A percentile compares a stretch with the other conserved stretches of the same genome.
Conservation (phyloP, 2,329 filamentous ascomycete species). For the Gliomastix tumulicola region DNA sequence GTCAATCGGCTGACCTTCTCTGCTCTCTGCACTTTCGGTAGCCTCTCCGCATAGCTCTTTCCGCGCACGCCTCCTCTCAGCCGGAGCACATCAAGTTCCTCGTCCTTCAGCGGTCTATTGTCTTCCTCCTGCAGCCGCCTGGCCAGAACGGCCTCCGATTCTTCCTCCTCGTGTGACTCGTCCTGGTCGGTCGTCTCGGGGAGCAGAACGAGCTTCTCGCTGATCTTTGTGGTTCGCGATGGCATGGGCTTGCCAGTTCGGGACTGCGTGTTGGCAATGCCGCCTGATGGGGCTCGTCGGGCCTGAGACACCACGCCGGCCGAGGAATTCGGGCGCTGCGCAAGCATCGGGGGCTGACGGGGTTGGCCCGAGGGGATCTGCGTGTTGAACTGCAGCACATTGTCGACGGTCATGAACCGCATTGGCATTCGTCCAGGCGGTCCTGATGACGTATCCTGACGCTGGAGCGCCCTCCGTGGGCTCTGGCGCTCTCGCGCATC, state of each 20-base stretch:
- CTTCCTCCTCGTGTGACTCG: slow-evolving; percentile 42
- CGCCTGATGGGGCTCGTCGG: slow-evolving; percentile 24
- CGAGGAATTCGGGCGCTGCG: slow-evolving; percentile 16
- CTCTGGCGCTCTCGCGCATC: slow-evolving; percentile 28
- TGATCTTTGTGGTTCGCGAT: slow-evolving; percentile 85
- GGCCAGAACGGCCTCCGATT: slow-evolving; percentile 31
- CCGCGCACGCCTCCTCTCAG: slow-evolving; percentile 56
- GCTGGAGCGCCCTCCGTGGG: slow-evolving; percentile 21
- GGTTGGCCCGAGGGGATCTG: slow-evolving; percentile 94
- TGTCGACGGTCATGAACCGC: slow-evolving; percentile 85
- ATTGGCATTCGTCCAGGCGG: slow-evolving; percentile 38
- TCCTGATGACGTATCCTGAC: slow-evolving; percentile 21
- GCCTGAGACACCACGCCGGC: slow-evolving; percentile 7
- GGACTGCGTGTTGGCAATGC: slow-evolving; percentile 30
- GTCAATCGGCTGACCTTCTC: slow-evolving; percentile 87
- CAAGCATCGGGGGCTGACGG: slow-evolving; percentile 55
- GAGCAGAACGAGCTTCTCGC: slow-evolving; percentile 91
- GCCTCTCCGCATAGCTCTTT: slow-evolving; percentile 89
- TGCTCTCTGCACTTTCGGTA: slow-evolving; percentile 80
- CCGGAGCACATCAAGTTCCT: slow-evolving; percentile 57
- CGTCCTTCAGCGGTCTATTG: slow-evolving; percentile 57
- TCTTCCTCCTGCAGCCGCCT: slow-evolving; percentile 47
- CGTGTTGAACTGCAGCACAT: slow-evolving; percentile 86
- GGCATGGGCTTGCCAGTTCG: slow-evolving; percentile 59
- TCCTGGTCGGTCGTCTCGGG: slow-evolving; percentile 69